Conservation (phyloP, 305 asterid species). For the Fraxinus sp. region DNA sequence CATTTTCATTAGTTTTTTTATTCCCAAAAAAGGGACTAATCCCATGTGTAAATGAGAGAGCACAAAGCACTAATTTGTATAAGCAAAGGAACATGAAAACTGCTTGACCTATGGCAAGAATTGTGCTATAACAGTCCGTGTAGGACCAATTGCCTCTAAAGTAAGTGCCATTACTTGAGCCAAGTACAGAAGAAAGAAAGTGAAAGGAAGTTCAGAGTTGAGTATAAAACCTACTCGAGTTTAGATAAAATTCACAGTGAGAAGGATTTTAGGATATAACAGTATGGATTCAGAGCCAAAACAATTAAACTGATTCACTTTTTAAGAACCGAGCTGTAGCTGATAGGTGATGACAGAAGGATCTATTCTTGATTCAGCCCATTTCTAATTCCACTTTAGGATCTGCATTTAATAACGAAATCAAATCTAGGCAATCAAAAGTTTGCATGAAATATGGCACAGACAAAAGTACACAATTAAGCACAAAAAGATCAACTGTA, state of each 20-base stretch:
- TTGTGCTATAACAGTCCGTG: neutral
- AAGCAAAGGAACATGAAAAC: neutral
- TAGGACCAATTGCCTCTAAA: neutral
- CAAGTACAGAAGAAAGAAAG: neutral
- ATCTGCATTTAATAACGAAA: neutral
- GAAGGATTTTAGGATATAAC: conserved; percentile 1
- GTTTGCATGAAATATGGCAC: conserved; percentile 12
- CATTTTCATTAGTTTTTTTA: neutral
- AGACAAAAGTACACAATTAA: neutral
- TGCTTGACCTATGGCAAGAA: neutral
- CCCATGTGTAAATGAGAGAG: neutral
- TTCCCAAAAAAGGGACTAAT: neutral
- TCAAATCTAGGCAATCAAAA: neutral
- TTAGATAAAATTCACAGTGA: neutral
- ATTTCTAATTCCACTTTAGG: neutral
- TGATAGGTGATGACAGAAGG: neutral
- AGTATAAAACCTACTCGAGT: neutral
- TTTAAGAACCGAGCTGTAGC: neutral
- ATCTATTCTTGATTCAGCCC: neutral
- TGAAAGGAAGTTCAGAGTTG: conserved; percentile 3
- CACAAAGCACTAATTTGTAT: neutral
- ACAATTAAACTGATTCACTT: conserved; percentile 1
- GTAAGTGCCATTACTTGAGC: conserved; percentile 1
- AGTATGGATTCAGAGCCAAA: neutral
- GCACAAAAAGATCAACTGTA: neutral